These are phyloP conservation scores for Piedraia hortae DNA, from an alignment of 2,329 filamentous ascomycete species.

Conservation along the genomic window DNA sequence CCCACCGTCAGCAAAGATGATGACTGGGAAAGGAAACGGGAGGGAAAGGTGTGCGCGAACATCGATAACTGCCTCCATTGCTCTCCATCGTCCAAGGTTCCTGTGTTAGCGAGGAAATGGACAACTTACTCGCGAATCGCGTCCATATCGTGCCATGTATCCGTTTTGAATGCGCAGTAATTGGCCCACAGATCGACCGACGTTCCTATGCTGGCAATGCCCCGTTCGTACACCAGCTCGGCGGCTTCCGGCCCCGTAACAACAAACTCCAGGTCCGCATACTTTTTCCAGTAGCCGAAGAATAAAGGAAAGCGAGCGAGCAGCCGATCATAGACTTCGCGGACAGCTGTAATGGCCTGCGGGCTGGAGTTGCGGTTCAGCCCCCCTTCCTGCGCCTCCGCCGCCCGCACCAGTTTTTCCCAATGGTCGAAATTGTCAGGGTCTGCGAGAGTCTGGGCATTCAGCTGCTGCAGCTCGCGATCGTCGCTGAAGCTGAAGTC, in stretches of 20 bases:
- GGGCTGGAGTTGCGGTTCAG: constrained; percentile 92
- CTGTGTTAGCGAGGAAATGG: too few species aligned
- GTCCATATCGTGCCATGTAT: constrained; percentile 82
- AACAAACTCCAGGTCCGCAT: constrained; percentile 89
- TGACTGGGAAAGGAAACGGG: background rate
- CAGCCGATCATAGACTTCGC: constrained; percentile 75
- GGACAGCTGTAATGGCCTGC: constrained; percentile 63
- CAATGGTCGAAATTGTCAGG: constrained; percentile 81
- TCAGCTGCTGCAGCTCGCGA: constrained; percentile 9
- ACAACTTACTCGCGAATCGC: constrained; percentile 99
- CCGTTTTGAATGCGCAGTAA: constrained; percentile 93
- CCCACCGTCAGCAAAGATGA: background rate
- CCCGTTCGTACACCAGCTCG: constrained; percentile 93
- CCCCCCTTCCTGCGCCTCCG: constrained; percentile 67
- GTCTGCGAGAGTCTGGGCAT: constrained; percentile 24
- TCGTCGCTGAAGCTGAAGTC: constrained; percentile 12
- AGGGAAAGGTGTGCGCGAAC: constrained; percentile 8
- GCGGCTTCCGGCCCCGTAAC: constrained; percentile 91
- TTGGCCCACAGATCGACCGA: constrained; percentile 94
- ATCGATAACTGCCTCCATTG: too few species aligned
- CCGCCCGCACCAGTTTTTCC: constrained; percentile 70
- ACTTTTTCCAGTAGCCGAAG: constrained; percentile 99
- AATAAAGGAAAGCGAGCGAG: constrained; percentile 82
- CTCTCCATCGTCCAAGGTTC: too few species aligned
- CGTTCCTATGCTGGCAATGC: constrained; percentile 71